Conservation (phyloP, 2,329 filamentous ascomycete species). For the Phaeosphaeriaceae sp. region DNA sequence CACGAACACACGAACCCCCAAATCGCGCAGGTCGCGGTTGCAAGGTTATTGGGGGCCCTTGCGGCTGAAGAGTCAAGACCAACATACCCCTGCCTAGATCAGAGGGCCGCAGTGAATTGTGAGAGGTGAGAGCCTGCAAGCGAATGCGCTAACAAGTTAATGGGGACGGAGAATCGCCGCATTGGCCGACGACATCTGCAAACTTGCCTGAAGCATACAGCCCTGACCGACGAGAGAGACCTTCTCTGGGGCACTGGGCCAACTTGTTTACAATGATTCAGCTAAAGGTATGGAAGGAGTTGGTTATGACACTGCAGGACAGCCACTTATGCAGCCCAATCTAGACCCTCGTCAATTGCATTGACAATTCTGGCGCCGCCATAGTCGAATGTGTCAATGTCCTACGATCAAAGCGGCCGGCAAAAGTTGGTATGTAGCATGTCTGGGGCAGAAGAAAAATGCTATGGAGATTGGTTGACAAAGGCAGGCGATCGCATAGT, state of each 20-base stretch:
- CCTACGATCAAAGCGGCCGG: slow-evolving; percentile 85
- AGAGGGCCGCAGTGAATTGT: slow-evolving; percentile 13
- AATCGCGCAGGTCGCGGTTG: slow-evolving; percentile 23
- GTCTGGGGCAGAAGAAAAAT: neutral
- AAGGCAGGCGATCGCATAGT: slow-evolving; percentile 88
- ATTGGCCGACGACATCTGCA: slow-evolving; percentile 22
- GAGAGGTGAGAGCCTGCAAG: slow-evolving; percentile 7
- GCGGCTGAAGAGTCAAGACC: slow-evolving; percentile 9
- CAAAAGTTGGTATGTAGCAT: slow-evolving; percentile 77
- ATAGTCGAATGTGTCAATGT: slow-evolving; percentile 96
- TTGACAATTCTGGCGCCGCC: slow-evolving; percentile 98
- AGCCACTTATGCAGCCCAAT: slow-evolving; percentile 62
- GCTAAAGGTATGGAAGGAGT: slow-evolving; percentile 42
- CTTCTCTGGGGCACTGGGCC: neutral
- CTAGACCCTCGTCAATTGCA: slow-evolving; percentile 95
- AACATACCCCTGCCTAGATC: slow-evolving; percentile 11
- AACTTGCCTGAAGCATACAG: slow-evolving; percentile 11
- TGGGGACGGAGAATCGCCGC: slow-evolving; percentile 7
- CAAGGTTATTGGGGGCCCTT: slow-evolving; percentile 17
- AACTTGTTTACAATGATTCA: slow-evolving; percentile 43
- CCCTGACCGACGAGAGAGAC: slow-evolving; percentile 10
- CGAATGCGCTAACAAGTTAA: slow-evolving; percentile 5
- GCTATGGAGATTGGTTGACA: slow-evolving; percentile 14
- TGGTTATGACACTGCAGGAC: slow-evolving; percentile 3
- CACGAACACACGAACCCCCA: slow-evolving; percentile 17